Evolutionary conservation across 225 moss, liverwort and hornwort species (phyloP), one percentile per base, ranked within the genome.

Genomic region (Rhytidiadelphus loreus): DNA sequence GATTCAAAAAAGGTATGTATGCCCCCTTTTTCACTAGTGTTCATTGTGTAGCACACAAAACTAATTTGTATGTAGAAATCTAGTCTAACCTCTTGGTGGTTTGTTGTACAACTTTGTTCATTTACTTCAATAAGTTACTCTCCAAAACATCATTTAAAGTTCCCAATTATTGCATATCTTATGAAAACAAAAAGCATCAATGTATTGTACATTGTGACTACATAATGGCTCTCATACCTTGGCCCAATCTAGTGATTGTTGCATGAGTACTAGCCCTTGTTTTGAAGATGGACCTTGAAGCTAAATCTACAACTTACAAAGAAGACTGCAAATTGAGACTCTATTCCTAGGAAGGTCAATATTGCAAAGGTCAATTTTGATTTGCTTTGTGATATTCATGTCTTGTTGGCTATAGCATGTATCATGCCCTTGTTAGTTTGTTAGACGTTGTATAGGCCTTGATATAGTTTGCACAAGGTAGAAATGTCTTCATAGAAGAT

Each of bases 201-300:
- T 30, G 3, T 62, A 29, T 3, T 61, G 0, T 5, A 21, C 29
- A 81, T 46, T 46, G 21, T 81, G 3, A 58, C 4, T 23, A 58
- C 5, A 58, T 1, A 1, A 0, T 22, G 1, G 21, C 32, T 46
- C 3, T 30, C 8, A 30, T 46, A 8, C 22, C 43, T 81, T 29
- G 6, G 3, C 0, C 13, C 8, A 29, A 30, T 62, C 6, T 5
- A 62, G 3, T 0, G 0, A 28, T 3, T 62, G 30, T 16, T 32
- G 8, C 16, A 63, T 63, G 9, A 16, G 13, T 81, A 61, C 3
- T 1, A 2, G 0, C 7, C 28, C 17, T 44, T 61, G 5, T 64
- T 64, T 62, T 62, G 16, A 19, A 35, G 64, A 30, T 64, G 35
- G 11, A 3, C 6, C 9, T 35, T 65, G 35, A 35, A 32, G 5